phyloP scores from a whole-genome alignment of 495 filamentous ascomycete species.

The Hypoxylon lienhwacheense region DNA sequence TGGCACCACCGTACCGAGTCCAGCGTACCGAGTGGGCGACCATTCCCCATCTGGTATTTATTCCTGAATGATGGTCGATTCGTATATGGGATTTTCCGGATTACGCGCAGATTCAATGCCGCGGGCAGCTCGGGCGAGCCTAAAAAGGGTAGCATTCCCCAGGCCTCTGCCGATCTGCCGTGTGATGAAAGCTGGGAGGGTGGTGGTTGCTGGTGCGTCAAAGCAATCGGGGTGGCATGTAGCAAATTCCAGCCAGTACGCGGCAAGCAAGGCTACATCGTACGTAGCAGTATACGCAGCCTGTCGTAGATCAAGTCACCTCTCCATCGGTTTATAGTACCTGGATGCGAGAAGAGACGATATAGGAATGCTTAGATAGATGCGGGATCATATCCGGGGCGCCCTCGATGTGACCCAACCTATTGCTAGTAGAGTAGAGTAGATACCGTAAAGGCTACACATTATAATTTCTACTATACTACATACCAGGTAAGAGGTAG shows the following conservation, averaged over 20 bases:
- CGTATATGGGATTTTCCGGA: slow-evolving; percentile 21
- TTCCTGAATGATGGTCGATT: slow-evolving; percentile 7
- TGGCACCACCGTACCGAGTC: slow-evolving; percentile 18
- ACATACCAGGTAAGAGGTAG: background rate
- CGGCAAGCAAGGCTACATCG: too few species aligned
- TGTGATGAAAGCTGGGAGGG: slow-evolving; percentile 17
- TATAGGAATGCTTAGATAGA: slow-evolving; percentile 22
- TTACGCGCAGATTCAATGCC: slow-evolving; percentile 20
- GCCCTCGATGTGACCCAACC: slow-evolving; percentile 28
- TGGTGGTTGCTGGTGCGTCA: slow-evolving; percentile 21
- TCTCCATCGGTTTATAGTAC: too few species aligned
- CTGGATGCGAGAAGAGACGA: slow-evolving; percentile 10
- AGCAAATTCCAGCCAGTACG: slow-evolving; percentile 11
- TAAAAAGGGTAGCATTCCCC: slow-evolving; percentile 17
- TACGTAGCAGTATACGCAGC: too few species aligned
- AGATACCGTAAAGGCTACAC: too few species aligned
- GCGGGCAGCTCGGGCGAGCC: slow-evolving; percentile 2
- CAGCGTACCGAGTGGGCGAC: slow-evolving; percentile 1
- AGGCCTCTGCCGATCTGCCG: slow-evolving; percentile 33
- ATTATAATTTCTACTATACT: too few species aligned
- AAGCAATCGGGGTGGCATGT: slow-evolving; percentile 24
- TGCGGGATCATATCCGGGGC: slow-evolving; percentile 25
- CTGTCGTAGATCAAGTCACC: too few species aligned
- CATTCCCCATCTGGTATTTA: slow-evolving; percentile 1
- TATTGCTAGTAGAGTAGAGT: too few species aligned